phyloP scores from a whole-genome alignment of 257 asterid species.

The Scutellaria barbata region DNA sequence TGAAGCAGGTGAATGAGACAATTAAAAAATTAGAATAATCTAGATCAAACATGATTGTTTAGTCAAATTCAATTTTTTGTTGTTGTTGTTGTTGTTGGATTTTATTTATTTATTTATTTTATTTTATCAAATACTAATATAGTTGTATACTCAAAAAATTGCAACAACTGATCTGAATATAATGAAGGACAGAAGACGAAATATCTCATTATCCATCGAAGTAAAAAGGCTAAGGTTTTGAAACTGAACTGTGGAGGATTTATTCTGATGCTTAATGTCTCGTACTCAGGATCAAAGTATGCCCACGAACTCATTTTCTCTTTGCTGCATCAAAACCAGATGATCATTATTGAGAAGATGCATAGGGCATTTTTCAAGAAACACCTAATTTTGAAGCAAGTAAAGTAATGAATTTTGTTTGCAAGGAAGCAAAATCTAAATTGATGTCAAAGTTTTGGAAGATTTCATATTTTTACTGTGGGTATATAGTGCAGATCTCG shows the following conservation, averaged over 20 bases:
- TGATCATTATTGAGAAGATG: slow-evolving; percentile 23
- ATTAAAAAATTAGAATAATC: slow-evolving; percentile 18
- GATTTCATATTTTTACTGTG: not conserved
- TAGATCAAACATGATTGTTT: slow-evolving; percentile 25
- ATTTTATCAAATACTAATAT: not conserved
- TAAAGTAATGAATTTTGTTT: not conserved
- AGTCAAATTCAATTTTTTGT: slow-evolving; percentile 15
- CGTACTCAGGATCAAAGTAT: slow-evolving; percentile 98
- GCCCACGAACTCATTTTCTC: slow-evolving; percentile 81
- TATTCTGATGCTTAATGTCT: slow-evolving; percentile 89
- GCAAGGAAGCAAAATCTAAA: not conserved
- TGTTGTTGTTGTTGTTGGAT: too few relatives aligned
- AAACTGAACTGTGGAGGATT: slow-evolving; percentile 92
- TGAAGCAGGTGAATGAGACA: slow-evolving; percentile 48
- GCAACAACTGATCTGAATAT: slow-evolving; percentile 6
- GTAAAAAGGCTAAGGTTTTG: slow-evolving; percentile 21
- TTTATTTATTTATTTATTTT: too few relatives aligned
- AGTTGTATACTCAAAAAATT: slow-evolving; percentile 6
- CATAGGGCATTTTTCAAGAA: slow-evolving; percentile 14
- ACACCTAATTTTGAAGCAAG: not conserved
- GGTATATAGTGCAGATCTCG: not conserved
- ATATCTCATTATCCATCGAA: slow-evolving; percentile 25
- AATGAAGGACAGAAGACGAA: slow-evolving; percentile 11
- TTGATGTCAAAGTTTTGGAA: not conserved
- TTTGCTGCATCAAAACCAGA: slow-evolving; percentile 48